Percentiles rank a stretch among this genome's conserved stretches.
Conservation (phyloP, 805 yeast genomes). For the Komagataella kurtzmanii region DNA sequence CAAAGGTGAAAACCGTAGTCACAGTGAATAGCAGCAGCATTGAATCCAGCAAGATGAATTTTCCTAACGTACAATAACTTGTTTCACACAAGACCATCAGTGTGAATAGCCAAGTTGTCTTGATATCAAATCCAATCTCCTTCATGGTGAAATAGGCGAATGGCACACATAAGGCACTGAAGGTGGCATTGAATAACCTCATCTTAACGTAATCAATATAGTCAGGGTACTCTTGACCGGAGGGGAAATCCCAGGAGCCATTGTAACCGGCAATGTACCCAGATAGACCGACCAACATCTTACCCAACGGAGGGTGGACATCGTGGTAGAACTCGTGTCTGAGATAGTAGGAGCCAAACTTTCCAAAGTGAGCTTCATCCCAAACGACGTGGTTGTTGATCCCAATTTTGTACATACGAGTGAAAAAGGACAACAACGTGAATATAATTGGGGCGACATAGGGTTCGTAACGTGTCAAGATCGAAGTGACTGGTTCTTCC, state of each 20-base stretch:
- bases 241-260: slow-evolving; percentile 82
- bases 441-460: slow-evolving; percentile 44
- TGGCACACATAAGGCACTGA: slow-evolving; percentile 78
- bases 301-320: slow-evolving; percentile 82
- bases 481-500: slow-evolving; percentile 7
- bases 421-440: slow-evolving; percentile 55
- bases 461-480: slow-evolving; percentile 11
- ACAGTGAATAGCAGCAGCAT: slow-evolving; percentile 83
- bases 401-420: slow-evolving; percentile 68
- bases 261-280: slow-evolving; percentile 78
- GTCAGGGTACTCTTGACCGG: slow-evolving; percentile 68
- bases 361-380: slow-evolving; percentile 97
- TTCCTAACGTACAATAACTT: slow-evolving; percentile 74
- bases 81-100: slow-evolving; percentile 73
- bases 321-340: slow-evolving; percentile 75
- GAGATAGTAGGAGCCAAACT: slow-evolving; percentile 70
- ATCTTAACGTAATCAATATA: slow-evolving; percentile 69
- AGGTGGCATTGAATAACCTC: slow-evolving; percentile 79
- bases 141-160: slow-evolving; percentile 73
- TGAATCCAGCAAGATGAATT: slow-evolving; percentile 85
- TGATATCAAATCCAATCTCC: slow-evolving; percentile 57
- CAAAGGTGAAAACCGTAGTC: slow-evolving; percentile 62
- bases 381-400: slow-evolving; percentile 71
- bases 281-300: slow-evolving; percentile 65
- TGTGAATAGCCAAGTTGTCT: slow-evolving; percentile 66